Percentiles rank a stretch among this genome's conserved stretches.
phyloP scores from a whole-genome alignment of 2,329 filamentous ascomycete genomes.

The Calonectria hawksworthii region DNA sequence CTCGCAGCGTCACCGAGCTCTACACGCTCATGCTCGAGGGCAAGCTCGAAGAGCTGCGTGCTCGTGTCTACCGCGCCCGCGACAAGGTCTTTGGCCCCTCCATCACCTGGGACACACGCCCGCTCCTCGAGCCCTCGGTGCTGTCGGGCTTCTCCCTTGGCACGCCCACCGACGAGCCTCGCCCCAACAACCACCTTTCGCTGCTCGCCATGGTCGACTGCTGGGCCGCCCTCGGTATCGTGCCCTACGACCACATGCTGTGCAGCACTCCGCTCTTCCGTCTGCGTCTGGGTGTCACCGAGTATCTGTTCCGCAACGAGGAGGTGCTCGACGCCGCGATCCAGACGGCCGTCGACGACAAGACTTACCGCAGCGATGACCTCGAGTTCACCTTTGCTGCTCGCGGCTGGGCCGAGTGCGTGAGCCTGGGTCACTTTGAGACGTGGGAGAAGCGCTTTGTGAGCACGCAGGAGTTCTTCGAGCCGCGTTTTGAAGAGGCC shows the following conservation, averaged over 20 bases:
- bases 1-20: constrained; percentile 89
- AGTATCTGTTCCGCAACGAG: constrained; percentile 91
- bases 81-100: constrained; percentile 84
- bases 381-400: constrained; percentile 98
- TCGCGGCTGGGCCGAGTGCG: constrained; percentile 94
- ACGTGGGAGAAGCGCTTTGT: constrained; percentile 94
- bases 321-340: constrained; percentile 87
- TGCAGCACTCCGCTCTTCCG: constrained; percentile 98
- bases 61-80: constrained; percentile 74
- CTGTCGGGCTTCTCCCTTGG: constrained; percentile 92
- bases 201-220: constrained; percentile 98
- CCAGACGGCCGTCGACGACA: constrained; percentile 88
- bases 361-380: constrained; percentile 94
- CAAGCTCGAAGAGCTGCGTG: constrained; percentile 79
- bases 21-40: constrained; percentile 98
- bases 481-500: constrained; percentile 89
- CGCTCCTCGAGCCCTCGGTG: constrained; percentile 84
- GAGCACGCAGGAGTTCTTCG: constrained; percentile 91
- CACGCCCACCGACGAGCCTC: constrained; percentile 70
- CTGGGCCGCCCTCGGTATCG: constrained; percentile 93
- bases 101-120: constrained; percentile 70
- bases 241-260: constrained; percentile 99
- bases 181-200: constrained; percentile 94
- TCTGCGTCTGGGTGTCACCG: constrained; percentile 96
- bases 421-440: constrained; percentile 91